Percentiles rank a stretch among this genome's conserved stretches.
Evolutionary conservation across 371 early-diverging fungal species (phyloP).

Genomic region (Mortierella sp.): DNA sequence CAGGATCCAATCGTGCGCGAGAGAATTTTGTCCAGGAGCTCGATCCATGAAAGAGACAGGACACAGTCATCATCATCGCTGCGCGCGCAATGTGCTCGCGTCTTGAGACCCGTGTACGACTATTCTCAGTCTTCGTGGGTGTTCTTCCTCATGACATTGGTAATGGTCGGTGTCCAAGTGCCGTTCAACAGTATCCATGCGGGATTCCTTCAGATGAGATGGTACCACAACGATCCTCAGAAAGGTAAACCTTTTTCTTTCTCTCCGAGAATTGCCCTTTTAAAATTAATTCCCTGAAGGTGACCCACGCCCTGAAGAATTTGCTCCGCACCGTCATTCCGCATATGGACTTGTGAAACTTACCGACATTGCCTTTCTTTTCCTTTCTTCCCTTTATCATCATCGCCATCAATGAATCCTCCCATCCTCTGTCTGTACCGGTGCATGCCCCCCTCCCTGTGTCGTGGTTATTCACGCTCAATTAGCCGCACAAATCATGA

Average conservation of each 20-base stretch:
- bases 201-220: constrained; percentile 71
- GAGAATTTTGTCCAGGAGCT: background rate
- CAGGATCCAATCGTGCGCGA: background rate
- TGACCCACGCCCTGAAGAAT: background rate
- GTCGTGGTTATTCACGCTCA: background rate
- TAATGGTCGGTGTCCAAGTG: constrained; percentile 60
- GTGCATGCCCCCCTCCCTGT: background rate
- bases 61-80: background rate
- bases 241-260: constrained; percentile 34
- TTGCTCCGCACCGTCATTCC: background rate
- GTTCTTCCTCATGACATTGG: constrained; percentile 29
- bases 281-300: background rate
- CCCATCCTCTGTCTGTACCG: background rate
- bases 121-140: constrained; percentile 47
- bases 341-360: background rate
- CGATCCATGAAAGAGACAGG: background rate
- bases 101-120: constrained; percentile 4
- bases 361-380: background rate
- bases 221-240: constrained; percentile 70
- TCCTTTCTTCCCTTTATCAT: background rate
- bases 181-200: constrained; percentile 75
- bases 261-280: background rate
- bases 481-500: constrained; percentile 62
- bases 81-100: background rate
- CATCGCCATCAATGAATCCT: background rate